phyloP scores from a whole-genome alignment of 2,329 filamentous ascomycete species.

The Pyrenochaeta sp. region DNA sequence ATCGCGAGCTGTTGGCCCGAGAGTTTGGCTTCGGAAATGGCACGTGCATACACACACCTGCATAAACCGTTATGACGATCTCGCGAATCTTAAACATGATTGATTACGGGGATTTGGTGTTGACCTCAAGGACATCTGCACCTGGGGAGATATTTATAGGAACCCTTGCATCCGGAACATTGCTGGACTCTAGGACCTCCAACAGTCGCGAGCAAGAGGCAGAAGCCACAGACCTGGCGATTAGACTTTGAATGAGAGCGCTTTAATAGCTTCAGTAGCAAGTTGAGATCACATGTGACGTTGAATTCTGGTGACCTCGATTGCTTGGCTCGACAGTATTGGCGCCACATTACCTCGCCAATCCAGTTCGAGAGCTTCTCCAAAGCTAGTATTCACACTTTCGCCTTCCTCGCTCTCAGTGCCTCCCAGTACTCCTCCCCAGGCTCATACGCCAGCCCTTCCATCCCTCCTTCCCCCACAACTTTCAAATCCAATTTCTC shows the following conservation, averaged over 20 bases:
- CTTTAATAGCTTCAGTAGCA: no score
- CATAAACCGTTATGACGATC: not conserved
- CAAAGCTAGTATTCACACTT: not conserved
- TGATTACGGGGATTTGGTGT: no score
- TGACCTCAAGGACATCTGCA: no score
- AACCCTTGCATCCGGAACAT: no score
- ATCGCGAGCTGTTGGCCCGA: constrained; percentile 23
- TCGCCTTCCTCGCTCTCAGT: not conserved
- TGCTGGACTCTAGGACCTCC: no score
- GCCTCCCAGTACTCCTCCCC: not conserved
- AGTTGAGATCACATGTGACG: no score
- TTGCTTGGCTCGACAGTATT: no score
- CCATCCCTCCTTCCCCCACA: not conserved
- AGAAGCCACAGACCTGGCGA: no score
- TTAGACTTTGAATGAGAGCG: no score
- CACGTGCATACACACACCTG: constrained; percentile 2
- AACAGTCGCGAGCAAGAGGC: no score
- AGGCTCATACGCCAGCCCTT: not conserved
- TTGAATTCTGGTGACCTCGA: no score
- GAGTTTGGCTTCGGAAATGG: constrained; percentile 9
- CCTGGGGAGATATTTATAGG: no score
- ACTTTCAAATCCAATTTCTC: not conserved
- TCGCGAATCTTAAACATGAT: not conserved
- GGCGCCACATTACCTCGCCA: not conserved
- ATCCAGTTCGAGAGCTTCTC: not conserved